These are phyloP conservation scores for Candida hungchunana DNA, from an alignment of 805 yeast species.

Conservation along the genomic window DNA sequence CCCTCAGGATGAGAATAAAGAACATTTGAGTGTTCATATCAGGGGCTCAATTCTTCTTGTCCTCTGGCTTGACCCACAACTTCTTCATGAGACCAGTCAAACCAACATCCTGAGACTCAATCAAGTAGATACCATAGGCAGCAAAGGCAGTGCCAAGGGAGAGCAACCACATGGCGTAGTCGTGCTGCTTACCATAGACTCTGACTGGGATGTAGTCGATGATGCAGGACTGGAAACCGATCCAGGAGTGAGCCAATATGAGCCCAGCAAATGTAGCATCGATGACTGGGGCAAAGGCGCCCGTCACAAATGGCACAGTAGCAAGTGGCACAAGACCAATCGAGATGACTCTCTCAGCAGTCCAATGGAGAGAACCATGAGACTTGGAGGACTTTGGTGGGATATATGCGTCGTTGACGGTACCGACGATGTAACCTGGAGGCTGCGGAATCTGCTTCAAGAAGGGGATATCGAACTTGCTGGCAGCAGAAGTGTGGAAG, in stretches of 20 bases:
- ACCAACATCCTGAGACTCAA: slow-evolving; percentile 68
- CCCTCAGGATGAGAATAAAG: too few species aligned
- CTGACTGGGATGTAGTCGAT: slow-evolving; percentile 76
- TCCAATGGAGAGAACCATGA: slow-evolving; percentile 93
- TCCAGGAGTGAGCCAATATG: slow-evolving; percentile 71
- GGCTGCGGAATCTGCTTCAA: slow-evolving; percentile 70
- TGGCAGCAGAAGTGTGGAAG: slow-evolving; percentile 27
- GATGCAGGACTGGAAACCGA: slow-evolving; percentile 88
- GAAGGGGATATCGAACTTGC: slow-evolving; percentile 40
- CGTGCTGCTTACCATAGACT: slow-evolving; percentile 65
- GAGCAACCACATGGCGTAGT: slow-evolving; percentile 53
- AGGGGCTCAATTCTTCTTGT: slow-evolving; percentile 12
- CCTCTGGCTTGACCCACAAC: slow-evolving; percentile 48
- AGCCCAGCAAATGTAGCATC: slow-evolving; percentile 70
- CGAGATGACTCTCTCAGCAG: slow-evolving; percentile 73
- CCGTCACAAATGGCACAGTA: slow-evolving; percentile 71
- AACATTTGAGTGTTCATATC: background rate
- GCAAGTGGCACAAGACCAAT: slow-evolving; percentile 73
- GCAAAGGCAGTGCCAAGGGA: slow-evolving; percentile 61
- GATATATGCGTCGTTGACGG: slow-evolving; percentile 83
- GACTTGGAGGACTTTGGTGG: slow-evolving; percentile 57
- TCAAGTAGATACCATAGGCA: slow-evolving; percentile 65
- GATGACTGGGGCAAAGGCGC: slow-evolving; percentile 60
- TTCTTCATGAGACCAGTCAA: slow-evolving; percentile 44
- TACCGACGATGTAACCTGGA: slow-evolving; percentile 88